A percentile compares a stretch with the other conserved stretches of the same genome.
Conservation (phyloP, 2,329 filamentous ascomycete species). For the Coniochaeta ligniaria region DNA sequence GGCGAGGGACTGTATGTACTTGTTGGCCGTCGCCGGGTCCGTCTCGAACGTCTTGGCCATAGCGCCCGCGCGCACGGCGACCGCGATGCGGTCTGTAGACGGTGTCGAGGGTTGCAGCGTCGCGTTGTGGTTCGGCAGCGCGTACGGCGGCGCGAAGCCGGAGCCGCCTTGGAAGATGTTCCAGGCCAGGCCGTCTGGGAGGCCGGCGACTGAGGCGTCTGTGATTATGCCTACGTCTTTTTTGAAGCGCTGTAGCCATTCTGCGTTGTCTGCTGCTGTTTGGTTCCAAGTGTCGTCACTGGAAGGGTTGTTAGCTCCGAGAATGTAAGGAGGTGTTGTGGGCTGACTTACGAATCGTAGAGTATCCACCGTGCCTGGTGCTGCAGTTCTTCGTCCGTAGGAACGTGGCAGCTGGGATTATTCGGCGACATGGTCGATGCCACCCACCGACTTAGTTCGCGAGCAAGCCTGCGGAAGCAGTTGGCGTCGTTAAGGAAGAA, state of each 20-base stretch:
- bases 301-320: conserved; percentile 10
- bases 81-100: neutral
- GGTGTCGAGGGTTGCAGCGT: conserved; percentile 15
- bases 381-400: conserved; percentile 54
- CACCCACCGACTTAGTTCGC: conserved; percentile 46
- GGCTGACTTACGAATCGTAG: conserved; percentile 48
- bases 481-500: conserved; percentile 54
- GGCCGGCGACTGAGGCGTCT: conserved; percentile 40
- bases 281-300: conserved; percentile 60
- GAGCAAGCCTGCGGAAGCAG: conserved; percentile 49
- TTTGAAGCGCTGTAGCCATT: conserved; percentile 59
- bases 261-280: conserved; percentile 55
- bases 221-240: conserved; percentile 45
- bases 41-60: conserved; percentile 33
- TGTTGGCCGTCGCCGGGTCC: conserved; percentile 36
- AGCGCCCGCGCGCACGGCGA: conserved; percentile 8
- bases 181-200: conserved; percentile 36
- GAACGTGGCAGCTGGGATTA: conserved; percentile 53
- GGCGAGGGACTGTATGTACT: conserved; percentile 36
- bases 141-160: conserved; percentile 49
- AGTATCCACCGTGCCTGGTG: conserved; percentile 57
- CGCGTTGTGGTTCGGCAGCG: conserved; percentile 38
- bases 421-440: conserved; percentile 47
- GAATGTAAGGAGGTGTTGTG: neutral
- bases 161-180: conserved; percentile 40